phyloP scores from a whole-genome alignment of 352 stramenopile genomes.

The Globisporangium ultimum region DNA sequence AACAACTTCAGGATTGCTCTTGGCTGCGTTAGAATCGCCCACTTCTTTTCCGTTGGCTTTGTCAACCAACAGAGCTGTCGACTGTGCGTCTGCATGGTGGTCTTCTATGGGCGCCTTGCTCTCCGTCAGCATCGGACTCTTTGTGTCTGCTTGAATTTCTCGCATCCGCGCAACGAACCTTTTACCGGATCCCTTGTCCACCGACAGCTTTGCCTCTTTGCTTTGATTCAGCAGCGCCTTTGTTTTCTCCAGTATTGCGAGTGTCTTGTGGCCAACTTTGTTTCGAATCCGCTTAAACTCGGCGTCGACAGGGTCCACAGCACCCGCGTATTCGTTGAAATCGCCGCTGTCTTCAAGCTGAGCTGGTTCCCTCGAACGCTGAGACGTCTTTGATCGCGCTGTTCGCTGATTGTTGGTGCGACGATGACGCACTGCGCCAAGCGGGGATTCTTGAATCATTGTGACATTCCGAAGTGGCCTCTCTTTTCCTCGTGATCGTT shows the following conservation, averaged over 20 bases:
- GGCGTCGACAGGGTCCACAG: constrained; percentile 21
- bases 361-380: not conserved
- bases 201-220: constrained; percentile 6
- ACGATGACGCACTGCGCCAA: not conserved
- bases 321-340: constrained; percentile 10
- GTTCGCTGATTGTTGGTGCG: constrained; percentile 2
- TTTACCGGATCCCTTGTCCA: not conserved
- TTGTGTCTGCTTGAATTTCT: constrained; percentile 4
- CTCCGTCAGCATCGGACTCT: too few relatives aligned
- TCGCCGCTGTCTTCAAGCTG: not conserved
- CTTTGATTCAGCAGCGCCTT: constrained; percentile 35
- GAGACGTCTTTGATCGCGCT: not conserved
- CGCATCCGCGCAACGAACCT: constrained; percentile 32
- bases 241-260: constrained; percentile 52
- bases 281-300: constrained; percentile 32
- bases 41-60: too few relatives aligned
- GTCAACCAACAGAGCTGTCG: not conserved
- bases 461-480: not conserved
- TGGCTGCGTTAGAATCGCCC: too few relatives aligned
- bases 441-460: constrained; percentile 1
- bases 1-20: not conserved
- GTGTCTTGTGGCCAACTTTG: constrained; percentile 49
- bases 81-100: not conserved
- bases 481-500: not conserved
- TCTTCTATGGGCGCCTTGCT: too few relatives aligned